These are phyloP conservation scores for Emergomyces orientalis DNA, from an alignment of 2,329 filamentous ascomycete genomes.

Conservation along the genomic window DNA sequence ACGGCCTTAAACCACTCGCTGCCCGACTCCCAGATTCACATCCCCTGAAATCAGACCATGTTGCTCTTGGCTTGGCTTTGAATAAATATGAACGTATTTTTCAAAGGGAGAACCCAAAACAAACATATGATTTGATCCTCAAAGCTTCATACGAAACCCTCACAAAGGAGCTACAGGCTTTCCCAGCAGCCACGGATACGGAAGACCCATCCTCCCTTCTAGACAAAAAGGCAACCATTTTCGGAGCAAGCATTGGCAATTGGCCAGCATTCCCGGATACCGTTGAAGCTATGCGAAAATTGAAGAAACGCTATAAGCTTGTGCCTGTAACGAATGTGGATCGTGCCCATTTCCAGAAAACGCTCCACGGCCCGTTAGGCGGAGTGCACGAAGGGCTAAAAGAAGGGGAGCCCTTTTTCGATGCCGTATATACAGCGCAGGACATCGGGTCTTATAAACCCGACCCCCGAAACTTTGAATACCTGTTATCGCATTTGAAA, in stretches of 20 bases:
- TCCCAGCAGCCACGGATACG: conserved; percentile 10
- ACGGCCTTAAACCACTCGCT: conserved; percentile 40
- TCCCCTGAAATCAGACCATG: conserved; percentile 28
- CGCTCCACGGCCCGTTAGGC: conserved; percentile 41
- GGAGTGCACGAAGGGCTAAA: conserved; percentile 30
- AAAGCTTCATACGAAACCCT: conserved; percentile 35
- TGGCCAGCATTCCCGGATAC: conserved; percentile 53
- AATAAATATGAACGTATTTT: conserved; percentile 41
- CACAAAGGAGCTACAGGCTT: conserved; percentile 22
- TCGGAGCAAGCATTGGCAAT: conserved; percentile 41
- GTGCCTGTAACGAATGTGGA: conserved; percentile 52
- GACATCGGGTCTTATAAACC: conserved; percentile 67
- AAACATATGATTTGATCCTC: conserved; percentile 54
- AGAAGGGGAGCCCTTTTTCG: conserved; percentile 38
- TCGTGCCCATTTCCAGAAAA: conserved; percentile 41
- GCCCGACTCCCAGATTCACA: conserved; percentile 35
- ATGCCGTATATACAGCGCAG: conserved; percentile 59
- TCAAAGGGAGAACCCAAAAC: conserved; percentile 46
- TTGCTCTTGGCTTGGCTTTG: conserved; percentile 39
- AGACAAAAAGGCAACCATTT: conserved; percentile 33
- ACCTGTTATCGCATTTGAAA: conserved; percentile 49
- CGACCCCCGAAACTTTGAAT: conserved; percentile 53
- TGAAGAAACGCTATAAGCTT: conserved; percentile 45
- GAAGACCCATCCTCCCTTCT: conserved; percentile 8
- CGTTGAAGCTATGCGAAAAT: conserved; percentile 41